phyloP scores from a whole-genome alignment of 768 basidiomycete genomes.

The Termitomyces sp. region DNA sequence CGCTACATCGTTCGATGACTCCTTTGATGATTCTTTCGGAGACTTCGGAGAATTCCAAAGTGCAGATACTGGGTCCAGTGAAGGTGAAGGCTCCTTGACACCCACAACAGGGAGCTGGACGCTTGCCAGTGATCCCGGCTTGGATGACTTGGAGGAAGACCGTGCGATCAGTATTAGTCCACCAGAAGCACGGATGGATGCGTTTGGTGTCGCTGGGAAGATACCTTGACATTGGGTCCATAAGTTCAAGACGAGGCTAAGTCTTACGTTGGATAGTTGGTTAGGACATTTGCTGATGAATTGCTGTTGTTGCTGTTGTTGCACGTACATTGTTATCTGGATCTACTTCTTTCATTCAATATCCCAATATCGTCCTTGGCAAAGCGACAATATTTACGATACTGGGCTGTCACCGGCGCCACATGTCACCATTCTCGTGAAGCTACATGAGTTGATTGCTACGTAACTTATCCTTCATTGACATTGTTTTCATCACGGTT shows the following conservation, averaged over 20 bases:
- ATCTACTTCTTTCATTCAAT: not conserved
- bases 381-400: not conserved
- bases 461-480: not conserved
- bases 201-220: not conserved
- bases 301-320: not conserved
- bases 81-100: slow-evolving; percentile 41
- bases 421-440: not conserved
- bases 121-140: slow-evolving; percentile 43
- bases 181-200: slow-evolving; percentile 1
- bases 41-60: slow-evolving; percentile 81
- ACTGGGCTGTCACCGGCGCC: not conserved
- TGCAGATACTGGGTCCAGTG: slow-evolving; percentile 18
- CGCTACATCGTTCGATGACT: slow-evolving; percentile 56
- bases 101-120: slow-evolving; percentile 73
- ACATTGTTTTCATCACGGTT: slow-evolving; percentile 5
- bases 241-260: not conserved
- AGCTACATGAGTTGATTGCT: not conserved
- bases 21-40: slow-evolving; percentile 70
- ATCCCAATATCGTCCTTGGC: not conserved
- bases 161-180: slow-evolving; percentile 10
- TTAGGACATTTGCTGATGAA: not conserved
- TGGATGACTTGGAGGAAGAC: slow-evolving; percentile 22
- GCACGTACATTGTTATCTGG: not conserved
- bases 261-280: not conserved
- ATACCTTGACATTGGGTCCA: not conserved